Percentiles rank a stretch among this genome's conserved stretches.
These are phyloP conservation scores for Arabidopsis lyrata DNA, from an alignment of 441 rosid genomes.

Conservation along the genomic window DNA sequence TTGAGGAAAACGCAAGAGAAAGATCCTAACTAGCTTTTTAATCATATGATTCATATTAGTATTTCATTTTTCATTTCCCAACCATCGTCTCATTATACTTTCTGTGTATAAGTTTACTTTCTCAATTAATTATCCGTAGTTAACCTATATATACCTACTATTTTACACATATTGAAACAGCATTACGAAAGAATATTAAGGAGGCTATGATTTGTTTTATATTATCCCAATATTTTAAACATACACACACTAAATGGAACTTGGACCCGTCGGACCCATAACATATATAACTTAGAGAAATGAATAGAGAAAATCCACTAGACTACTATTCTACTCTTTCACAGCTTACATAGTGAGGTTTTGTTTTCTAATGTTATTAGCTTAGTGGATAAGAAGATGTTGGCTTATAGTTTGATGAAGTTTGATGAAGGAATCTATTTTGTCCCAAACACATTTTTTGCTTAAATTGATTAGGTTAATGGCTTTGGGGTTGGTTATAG, in stretches of 20 bases:
- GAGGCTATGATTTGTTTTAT: no score
- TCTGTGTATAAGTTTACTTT: neutral
- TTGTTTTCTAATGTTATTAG: neutral
- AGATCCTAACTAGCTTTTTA: conserved; percentile 3
- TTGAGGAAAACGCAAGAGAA: conserved; percentile 36
- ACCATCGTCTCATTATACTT: conserved; percentile 4
- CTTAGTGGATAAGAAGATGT: neutral
- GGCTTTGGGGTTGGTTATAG: conserved; percentile 12
- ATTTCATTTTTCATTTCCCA: conserved; percentile 13
- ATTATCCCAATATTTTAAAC: no score
- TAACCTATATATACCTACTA: neutral
- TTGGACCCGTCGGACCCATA: neutral
- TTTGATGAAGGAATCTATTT: conserved; percentile 1
- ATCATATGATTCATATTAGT: conserved; percentile 2
- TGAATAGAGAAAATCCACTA: neutral
- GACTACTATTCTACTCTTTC: conserved; percentile 5
- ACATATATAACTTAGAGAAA: neutral
- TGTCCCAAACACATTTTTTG: conserved; percentile 1
- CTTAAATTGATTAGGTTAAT: conserved; percentile 1
- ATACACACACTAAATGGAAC: no score
- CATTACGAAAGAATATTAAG: no score
- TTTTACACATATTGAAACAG: no score
- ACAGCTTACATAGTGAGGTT: conserved; percentile 18
- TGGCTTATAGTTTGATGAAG: neutral
- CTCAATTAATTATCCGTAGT: neutral